Percentiles rank a stretch among this genome's conserved stretches.
phyloP scores from a whole-genome alignment of 2,329 filamentous ascomycete species.

The Cytospora schulzeri region DNA sequence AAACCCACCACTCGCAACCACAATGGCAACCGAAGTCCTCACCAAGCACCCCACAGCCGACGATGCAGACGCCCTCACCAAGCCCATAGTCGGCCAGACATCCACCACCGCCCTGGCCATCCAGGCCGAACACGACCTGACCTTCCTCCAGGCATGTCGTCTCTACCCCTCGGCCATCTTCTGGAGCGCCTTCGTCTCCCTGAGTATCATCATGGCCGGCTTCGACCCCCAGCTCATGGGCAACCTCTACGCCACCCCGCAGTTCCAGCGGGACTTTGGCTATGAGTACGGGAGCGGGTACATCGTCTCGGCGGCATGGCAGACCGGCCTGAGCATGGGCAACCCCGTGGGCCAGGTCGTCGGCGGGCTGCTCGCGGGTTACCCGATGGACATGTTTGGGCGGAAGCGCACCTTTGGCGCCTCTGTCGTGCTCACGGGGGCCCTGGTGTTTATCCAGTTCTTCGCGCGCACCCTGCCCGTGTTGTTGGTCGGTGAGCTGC shows the following conservation, averaged over 20 bases:
- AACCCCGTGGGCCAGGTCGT: constrained; percentile 60
- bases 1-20: no score
- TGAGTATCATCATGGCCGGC: constrained; percentile 62
- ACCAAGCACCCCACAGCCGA: constrained; percentile 12
- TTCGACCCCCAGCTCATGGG: constrained; percentile 68
- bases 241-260: constrained; percentile 61
- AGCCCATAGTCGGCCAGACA: constrained; percentile 23
- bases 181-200: constrained; percentile 62
- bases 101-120: constrained; percentile 35
- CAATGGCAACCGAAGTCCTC: constrained; percentile 18
- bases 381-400: constrained; percentile 49
- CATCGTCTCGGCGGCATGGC: constrained; percentile 47
- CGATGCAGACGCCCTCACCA: constrained; percentile 14
- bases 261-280: constrained; percentile 60
- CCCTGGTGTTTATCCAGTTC: constrained; percentile 64
- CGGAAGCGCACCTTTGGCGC: constrained; percentile 48
- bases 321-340: constrained; percentile 52
- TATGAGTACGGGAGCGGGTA: constrained; percentile 49
- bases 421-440: constrained; percentile 49
- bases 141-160: constrained; percentile 43
- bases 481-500: constrained; percentile 62
- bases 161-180: constrained; percentile 49
- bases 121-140: constrained; percentile 43
- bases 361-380: constrained; percentile 53
- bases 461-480: constrained; percentile 58